Evolutionary conservation across 2,329 filamentous ascomycete genomes (phyloP).

Genomic region (Ramularia collo-cygni): DNA sequence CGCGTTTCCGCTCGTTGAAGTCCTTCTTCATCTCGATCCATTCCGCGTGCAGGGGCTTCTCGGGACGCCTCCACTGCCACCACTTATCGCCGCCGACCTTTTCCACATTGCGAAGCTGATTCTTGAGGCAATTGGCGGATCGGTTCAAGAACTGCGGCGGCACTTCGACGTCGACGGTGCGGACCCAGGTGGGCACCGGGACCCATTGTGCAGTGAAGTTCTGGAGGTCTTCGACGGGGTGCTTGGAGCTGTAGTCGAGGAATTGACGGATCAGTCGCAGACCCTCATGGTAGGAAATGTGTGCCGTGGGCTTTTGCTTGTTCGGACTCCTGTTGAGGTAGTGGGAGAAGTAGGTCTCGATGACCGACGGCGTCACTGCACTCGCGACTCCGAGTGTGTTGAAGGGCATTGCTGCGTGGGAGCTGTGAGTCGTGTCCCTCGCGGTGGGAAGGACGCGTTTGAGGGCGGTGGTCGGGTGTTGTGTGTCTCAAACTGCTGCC

Average conservation of each 20-base stretch:
- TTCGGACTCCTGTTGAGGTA: conserved; percentile 74
- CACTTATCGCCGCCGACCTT: conserved; percentile 74
- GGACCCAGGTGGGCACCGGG: conserved; percentile 81
- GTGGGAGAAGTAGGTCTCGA: conserved; percentile 83
- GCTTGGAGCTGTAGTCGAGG: conserved; percentile 73
- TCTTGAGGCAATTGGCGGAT: conserved; percentile 60
- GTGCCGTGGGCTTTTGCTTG: conserved; percentile 74
- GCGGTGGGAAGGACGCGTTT: no score
- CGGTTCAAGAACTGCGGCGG: conserved; percentile 55
- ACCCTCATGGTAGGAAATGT: conserved; percentile 91
- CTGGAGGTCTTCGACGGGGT: conserved; percentile 89
- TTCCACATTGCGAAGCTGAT: conserved; percentile 69
- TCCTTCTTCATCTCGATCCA: conserved; percentile 95
- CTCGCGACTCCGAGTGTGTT: conserved; percentile 76
- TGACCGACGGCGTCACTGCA: conserved; percentile 79
- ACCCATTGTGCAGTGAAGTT: conserved; percentile 89
- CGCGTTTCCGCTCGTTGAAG: conserved; percentile 59
- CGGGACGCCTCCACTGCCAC: conserved; percentile 80
- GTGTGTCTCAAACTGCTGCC: no score
- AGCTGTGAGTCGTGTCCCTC: no score
- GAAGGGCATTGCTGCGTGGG: conserved; percentile 47
- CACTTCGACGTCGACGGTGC: conserved; percentile 63
- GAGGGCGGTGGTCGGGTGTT: no score
- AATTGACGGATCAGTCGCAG: conserved; percentile 82
- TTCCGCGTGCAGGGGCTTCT: conserved; percentile 65